These are phyloP conservation scores for Crithidia acanthocephali DNA, from an alignment of 208 protist species.

Conservation along the genomic window DNA sequence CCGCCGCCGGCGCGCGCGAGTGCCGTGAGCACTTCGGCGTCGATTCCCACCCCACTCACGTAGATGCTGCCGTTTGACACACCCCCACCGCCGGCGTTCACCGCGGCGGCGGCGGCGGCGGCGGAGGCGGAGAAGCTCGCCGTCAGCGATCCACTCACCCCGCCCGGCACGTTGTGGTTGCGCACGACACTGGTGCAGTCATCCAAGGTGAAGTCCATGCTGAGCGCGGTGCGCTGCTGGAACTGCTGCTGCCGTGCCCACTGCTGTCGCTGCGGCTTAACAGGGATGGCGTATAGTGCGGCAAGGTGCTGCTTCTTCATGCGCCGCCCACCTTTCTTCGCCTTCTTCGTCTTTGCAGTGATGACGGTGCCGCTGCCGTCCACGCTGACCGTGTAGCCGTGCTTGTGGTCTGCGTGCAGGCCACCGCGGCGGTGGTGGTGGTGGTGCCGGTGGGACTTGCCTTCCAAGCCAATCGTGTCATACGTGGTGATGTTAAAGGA, in stretches of 20 bases:
- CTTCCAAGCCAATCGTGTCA: not conserved
- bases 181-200: constrained; percentile 15
- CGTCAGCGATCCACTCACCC: not conserved
- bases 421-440: not conserved
- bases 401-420: not conserved
- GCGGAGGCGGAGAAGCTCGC: not conserved
- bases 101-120: not conserved
- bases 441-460: not conserved
- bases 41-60: constrained; percentile 11
- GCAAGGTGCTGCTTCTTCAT: not conserved
- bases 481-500: constrained; percentile 8
- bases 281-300: not conserved
- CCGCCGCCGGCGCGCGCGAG: constrained; percentile 2
- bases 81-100: not conserved
- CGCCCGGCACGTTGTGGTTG: constrained; percentile 2
- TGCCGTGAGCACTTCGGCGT: constrained; percentile 9
- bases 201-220: constrained; percentile 27
- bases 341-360: not conserved
- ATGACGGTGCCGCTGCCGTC: too few species aligned
- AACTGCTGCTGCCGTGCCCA: constrained; percentile 29
- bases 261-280: constrained; percentile 18
- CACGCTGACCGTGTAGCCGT: too few species aligned
- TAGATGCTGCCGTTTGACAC: constrained; percentile 13
- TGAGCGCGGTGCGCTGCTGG: constrained; percentile 25
- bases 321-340: not conserved